Evolutionary conservation across 2,329 filamentous ascomycete genomes (phyloP), one percentile per base, ranked within the genome.

Genomic region (Sclerotinia minor): DNA sequence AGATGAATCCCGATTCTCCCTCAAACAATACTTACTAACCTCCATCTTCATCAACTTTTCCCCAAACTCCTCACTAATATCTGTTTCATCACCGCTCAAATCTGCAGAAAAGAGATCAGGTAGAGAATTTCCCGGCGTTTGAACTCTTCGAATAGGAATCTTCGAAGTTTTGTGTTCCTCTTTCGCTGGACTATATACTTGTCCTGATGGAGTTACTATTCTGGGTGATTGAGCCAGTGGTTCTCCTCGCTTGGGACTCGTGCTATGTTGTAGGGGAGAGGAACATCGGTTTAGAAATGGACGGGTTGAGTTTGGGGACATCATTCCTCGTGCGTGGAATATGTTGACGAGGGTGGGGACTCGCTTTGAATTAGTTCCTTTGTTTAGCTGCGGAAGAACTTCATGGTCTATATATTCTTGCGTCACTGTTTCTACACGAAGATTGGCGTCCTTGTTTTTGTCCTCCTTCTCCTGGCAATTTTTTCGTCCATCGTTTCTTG

Each of bases 241-340:
- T 49, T 63, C 45, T 26, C 13, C 58, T 24, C 45, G n/a, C 32
- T 60, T 66, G 9, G n/a, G 13, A n/a, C 11, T 50, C 8, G 44
- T 21, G 32, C 15, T 32, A 17, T n/a, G 1, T 26, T 41, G 44
- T 5, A 60, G 35, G 17, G 41, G 24, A 45, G 54, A 29, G 11
- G 54, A 47, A 32, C 24, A 60, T 41, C 13, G 32, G 15, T 60
- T 17, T 13, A 60, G 15, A 3, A 52, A 26, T 19, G 44, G 24
- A 5, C 17, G 53, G 32, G 44, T 35, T 49, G 64, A 52, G n/a
- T 49, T 32, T 8, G 66, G 35, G 15, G 70, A 61, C 69, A 72
- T 71, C 26, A 74, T 49, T 24, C 70, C 69, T 35, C 65, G 70
- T 5, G 69, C 66, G 53, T 74, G 71, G 60, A 74, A 74, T 5